Evolutionary conservation across 2,329 filamentous ascomycete genomes (phyloP), one percentile per base, ranked within the genome.

Genomic region (Trichoderma arundinaceum): DNA sequence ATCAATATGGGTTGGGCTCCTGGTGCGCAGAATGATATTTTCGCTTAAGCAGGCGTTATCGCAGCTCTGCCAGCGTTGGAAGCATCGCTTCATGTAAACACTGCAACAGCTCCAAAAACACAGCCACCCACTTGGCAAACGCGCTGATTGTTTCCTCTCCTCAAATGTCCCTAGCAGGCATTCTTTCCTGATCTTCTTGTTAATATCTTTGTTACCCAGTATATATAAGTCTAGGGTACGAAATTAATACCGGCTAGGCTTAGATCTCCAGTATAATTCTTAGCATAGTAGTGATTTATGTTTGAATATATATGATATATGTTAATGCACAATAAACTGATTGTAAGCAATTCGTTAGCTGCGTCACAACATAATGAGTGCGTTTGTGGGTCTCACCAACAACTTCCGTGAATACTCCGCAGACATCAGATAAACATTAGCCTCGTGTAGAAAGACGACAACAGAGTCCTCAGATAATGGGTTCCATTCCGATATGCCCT

Each of bases 11-110:
- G 74, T 4, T 76, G 68, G 65, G 39, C 64, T 44, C 60, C 68
- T 15, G 73, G 72, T 33, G 70, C 71, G 2, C 72, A 74, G 54
- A 73, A 71, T 19, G 72, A 75, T 39, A 73, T 75, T 46, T 72
- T 70, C 44, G 8, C 5, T 1, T 28, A 28, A 28, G n/a, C 19
- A 44, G n/a, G 6, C 3, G 39, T 33, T 12, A 15, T 6, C 33
- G 6, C 22, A 32, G n/a, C 51, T 53, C 33, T 19, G 13, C 33
- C 7, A 51, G 15, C 5, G n/a, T 4, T 9, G 38, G 38, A n/a
- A 56, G 13, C 2, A 15, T 1, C 19, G 22, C 22, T 28, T 4
- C 2, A 3, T 28, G 22, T 2, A 28, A 2, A 28, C 22, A 28
- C 22, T 28, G 22, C 22, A 28, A 28, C 22, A 4, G 22, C 4